A percentile compares a stretch with the other conserved stretches of the same genome.
Evolutionary conservation across 2,329 filamentous ascomycete genomes (phyloP).

Genomic region (Penicillium sp.): DNA sequence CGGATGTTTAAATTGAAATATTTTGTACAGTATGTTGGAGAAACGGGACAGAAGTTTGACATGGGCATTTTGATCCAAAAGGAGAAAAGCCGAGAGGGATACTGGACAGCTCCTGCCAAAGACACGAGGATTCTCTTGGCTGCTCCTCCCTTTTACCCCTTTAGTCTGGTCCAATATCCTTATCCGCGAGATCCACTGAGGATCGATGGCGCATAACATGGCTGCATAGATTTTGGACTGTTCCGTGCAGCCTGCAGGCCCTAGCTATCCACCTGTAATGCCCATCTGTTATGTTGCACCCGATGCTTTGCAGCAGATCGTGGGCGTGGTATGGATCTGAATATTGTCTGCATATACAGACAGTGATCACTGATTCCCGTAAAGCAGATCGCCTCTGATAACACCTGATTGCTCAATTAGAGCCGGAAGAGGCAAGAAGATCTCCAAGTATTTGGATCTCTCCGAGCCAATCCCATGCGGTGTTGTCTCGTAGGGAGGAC

Average conservation of each 20-base stretch:
- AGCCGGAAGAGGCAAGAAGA: conserved; percentile 1
- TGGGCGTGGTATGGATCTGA: conserved; percentile 4
- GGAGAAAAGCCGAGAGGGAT: conserved; percentile 15
- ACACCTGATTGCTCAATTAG: conserved; percentile 5
- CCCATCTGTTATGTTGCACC: background rate
- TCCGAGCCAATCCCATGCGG: conserved; percentile 6
- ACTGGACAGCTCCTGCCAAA: background rate
- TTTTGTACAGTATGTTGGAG: background rate
- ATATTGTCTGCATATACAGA: background rate
- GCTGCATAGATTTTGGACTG: conserved; percentile 17
- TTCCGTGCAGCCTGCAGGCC: conserved; percentile 24
- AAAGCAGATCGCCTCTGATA: background rate
- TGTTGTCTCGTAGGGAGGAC: conserved; percentile 2
- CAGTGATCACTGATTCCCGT: background rate
- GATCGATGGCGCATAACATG: conserved; percentile 10
- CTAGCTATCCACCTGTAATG: conserved; percentile 13
- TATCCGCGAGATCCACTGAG: conserved; percentile 16
- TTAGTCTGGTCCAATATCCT: conserved; percentile 3
- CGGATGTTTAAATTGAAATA: conserved; percentile 7
- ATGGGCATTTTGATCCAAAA: conserved; percentile 1
- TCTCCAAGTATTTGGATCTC: conserved; percentile 1
- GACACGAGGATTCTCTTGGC: conserved; percentile 14
- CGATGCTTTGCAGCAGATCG: conserved; percentile 10
- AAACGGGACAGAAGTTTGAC: background rate
- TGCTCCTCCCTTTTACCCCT: conserved; percentile 20